Evolutionary conservation across 306 rosid species (phyloP).

Genomic region (Phaseolus lunatus): DNA sequence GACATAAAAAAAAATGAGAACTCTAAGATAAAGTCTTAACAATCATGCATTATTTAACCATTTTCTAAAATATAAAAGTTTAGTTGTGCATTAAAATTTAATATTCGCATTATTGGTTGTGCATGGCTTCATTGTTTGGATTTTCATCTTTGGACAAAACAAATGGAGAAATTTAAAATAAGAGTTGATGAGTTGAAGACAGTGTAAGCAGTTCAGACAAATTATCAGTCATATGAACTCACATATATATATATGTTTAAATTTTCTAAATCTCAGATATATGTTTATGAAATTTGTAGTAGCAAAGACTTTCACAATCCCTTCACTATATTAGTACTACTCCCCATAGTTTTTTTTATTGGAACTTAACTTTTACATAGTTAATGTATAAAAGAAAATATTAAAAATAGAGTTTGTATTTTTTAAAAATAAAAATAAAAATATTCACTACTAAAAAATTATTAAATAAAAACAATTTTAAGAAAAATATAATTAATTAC

Average conservation of each 20-base stretch:
- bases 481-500: too few relatives aligned
- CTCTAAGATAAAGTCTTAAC: neutral
- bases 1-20: neutral
- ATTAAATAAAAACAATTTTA: too few relatives aligned
- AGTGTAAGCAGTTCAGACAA: neutral
- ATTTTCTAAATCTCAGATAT: neutral
- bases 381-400: neutral
- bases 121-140: neutral
- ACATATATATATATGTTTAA: neutral
- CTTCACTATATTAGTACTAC: neutral
- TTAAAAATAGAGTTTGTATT: too few relatives aligned
- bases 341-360: too few relatives aligned
- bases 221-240: neutral
- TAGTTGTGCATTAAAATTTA: conserved; percentile 36
- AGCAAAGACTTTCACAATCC: too few relatives aligned
- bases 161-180: neutral
- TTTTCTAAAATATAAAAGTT: neutral
- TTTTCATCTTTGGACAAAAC: neutral
- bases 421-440: neutral
- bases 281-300: too few relatives aligned
- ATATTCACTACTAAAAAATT: too few relatives aligned
- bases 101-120: conserved; percentile 38
- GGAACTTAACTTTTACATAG: neutral
- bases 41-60: neutral
- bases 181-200: neutral